Percentiles rank a stretch among this genome's conserved stretches.
Evolutionary conservation across 805 yeast species (phyloP).

Genomic region (Isabelozyma gotoi): DNA sequence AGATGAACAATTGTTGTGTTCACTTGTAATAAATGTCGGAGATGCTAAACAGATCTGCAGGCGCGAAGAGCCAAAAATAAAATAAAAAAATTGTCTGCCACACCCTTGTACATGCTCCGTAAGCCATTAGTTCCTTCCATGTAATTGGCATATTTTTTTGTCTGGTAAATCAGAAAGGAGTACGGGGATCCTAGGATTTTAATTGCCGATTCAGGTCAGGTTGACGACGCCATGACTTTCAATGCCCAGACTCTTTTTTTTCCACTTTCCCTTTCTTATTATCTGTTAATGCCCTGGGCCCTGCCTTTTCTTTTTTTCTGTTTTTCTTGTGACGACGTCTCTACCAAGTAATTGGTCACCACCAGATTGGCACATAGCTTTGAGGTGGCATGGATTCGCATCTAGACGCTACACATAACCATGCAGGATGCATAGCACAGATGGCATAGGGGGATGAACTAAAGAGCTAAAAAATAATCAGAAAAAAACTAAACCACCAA

Average conservation of each 20-base stretch:
- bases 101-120: not conserved
- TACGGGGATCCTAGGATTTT: not conserved
- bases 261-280: not conserved
- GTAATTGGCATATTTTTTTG: not conserved
- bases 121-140: not conserved
- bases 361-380: not conserved
- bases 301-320: not conserved
- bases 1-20: too few species aligned
- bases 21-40: too few species aligned
- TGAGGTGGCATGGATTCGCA: not conserved
- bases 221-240: not conserved
- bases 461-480: not conserved
- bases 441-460: not conserved
- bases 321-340: not conserved
- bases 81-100: too few species aligned
- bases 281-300: too few species aligned
- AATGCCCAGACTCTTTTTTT: not conserved
- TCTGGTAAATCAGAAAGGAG: not conserved
- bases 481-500: not conserved
- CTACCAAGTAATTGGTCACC: too few species aligned
- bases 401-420: not conserved
- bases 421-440: not conserved
- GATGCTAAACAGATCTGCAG: not conserved
- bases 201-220: too few species aligned
- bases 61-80: too few species aligned